Percentiles rank a stretch among this genome's conserved stretches.
These are phyloP conservation scores for Poa pratensis DNA, from an alignment of 176 grass and related monocot genomes.

Conservation along the genomic window DNA sequence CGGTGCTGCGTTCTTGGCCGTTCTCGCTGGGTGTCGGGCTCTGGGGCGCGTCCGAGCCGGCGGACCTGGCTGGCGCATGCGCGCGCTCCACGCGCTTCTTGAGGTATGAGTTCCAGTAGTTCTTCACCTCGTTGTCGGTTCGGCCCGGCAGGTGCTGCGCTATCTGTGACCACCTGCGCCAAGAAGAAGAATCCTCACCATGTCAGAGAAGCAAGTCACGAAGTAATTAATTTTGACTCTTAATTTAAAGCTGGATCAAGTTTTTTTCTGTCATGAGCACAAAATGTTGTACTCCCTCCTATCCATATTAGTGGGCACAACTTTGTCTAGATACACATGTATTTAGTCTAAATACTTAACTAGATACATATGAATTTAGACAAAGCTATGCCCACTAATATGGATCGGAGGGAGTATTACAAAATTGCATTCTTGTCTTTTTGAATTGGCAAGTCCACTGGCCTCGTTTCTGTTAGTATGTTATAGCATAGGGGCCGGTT, in stretches of 20 bases:
- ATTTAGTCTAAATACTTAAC: too few species aligned
- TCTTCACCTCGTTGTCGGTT: slow-evolving; percentile 99
- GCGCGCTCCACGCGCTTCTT: slow-evolving; percentile 76
- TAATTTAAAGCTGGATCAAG: neutral
- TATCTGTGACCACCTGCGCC: slow-evolving; percentile 87
- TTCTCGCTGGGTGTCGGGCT: slow-evolving; percentile 38
- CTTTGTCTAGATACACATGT: too few species aligned
- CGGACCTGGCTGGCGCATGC: slow-evolving; percentile 34
- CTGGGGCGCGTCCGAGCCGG: slow-evolving; percentile 23
- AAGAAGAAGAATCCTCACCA: neutral
- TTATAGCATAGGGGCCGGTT: neutral
- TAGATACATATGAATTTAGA: too few species aligned
- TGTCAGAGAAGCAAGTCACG: neutral
- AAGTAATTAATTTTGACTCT: neutral
- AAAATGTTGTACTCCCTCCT: too few species aligned
- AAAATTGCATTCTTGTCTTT: neutral
- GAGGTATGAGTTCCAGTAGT: slow-evolving; percentile 98
- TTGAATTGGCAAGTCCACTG: neutral
- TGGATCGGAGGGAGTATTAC: too few species aligned
- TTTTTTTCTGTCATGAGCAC: neutral
- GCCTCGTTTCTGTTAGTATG: neutral
- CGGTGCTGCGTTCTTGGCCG: slow-evolving; percentile 12
- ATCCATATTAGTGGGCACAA: too few species aligned
- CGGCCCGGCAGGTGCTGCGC: slow-evolving; percentile 83
- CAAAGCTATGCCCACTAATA: too few species aligned